Conservation (phyloP, 2,329 filamentous ascomycete genomes). For the Hymenoscyphus repandus region DNA sequence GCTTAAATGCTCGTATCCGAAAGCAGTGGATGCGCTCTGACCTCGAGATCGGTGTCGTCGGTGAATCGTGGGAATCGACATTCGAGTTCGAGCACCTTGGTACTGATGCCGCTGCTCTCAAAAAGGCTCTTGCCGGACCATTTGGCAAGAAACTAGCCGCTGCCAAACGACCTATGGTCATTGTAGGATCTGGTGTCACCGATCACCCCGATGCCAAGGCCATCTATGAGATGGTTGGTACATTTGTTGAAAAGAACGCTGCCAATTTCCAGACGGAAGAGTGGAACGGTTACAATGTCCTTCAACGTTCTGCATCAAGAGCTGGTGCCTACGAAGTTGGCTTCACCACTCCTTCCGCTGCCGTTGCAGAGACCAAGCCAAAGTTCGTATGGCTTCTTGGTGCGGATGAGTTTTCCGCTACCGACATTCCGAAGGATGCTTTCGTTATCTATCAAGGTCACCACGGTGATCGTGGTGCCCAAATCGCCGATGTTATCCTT, state of each 20-base stretch:
- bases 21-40: constrained; percentile 98
- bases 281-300: constrained; percentile 97
- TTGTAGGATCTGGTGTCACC: constrained; percentile 85
- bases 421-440: constrained; percentile 88
- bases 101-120: constrained; percentile 70
- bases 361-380: constrained; percentile 76
- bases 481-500: constrained; percentile 88
- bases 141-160: constrained; percentile 90
- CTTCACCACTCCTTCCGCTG: constrained; percentile 78
- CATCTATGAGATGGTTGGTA: constrained; percentile 84
- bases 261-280: constrained; percentile 80
- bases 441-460: constrained; percentile 98
- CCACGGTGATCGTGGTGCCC: constrained; percentile 89
- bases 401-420: constrained; percentile 81
- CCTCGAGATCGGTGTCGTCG: constrained; percentile 85
- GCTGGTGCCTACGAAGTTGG: constrained; percentile 93
- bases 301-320: constrained; percentile 88
- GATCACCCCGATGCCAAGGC: constrained; percentile 89
- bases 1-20: constrained; percentile 91
- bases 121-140: constrained; percentile 75
- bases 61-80: constrained; percentile 86
- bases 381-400: constrained; percentile 98
- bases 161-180: constrained; percentile 93
- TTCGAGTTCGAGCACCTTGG: constrained; percentile 95
- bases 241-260: constrained; percentile 90